phyloP scores from a whole-genome alignment of 345 rosid species.

The Gossypium rotundifolium region DNA sequence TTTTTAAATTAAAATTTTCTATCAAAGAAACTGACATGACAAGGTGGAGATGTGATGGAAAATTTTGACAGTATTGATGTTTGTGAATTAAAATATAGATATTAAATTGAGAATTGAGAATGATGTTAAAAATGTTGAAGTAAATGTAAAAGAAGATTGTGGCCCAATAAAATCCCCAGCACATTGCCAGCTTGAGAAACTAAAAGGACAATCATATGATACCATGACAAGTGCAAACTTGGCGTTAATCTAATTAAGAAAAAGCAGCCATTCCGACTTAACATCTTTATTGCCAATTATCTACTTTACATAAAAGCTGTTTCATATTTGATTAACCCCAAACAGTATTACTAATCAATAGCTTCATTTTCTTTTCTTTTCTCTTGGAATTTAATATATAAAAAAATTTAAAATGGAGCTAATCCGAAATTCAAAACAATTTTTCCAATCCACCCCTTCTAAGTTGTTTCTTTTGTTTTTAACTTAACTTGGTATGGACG shows the following conservation, averaged over 20 bases:
- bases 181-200: constrained; percentile 1
- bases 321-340: not conserved
- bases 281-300: constrained; percentile 13
- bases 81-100: too few relatives aligned
- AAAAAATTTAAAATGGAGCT: too few relatives aligned
- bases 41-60: too few relatives aligned
- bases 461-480: not conserved
- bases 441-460: not conserved
- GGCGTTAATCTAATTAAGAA: not conserved
- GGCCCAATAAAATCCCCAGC: not conserved
- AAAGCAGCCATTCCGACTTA: constrained; percentile 10
- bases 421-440: not conserved
- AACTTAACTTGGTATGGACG: not conserved
- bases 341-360: not conserved
- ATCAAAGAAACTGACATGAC: too few relatives aligned
- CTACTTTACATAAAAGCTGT: constrained; percentile 5
- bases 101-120: too few relatives aligned
- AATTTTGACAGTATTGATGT: too few relatives aligned
- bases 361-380: too few relatives aligned
- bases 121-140: too few relatives aligned
- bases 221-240: not conserved
- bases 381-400: too few relatives aligned
- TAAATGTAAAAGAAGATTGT: too few relatives aligned
- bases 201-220: not conserved
- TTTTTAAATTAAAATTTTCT: too few relatives aligned